Percentiles rank a stretch among this genome's conserved stretches.
Conservation (phyloP, 768 basidiomycete species). For the Mycena epipterygia region DNA sequence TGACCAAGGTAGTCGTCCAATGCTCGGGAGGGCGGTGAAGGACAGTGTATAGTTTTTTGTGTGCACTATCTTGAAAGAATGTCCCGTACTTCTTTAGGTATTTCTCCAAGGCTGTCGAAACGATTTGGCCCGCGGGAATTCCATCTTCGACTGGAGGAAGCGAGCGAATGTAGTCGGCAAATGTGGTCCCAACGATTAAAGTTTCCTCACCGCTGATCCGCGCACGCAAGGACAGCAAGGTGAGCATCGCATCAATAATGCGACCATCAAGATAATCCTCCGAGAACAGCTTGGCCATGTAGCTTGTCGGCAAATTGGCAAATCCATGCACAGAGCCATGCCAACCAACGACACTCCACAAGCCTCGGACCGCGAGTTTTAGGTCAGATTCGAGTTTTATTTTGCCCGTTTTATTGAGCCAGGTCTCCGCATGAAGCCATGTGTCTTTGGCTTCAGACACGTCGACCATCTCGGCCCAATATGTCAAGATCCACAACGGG, state of each 20-base stretch:
- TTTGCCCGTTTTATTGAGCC: background rate
- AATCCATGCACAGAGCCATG: background rate
- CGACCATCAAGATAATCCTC: background rate
- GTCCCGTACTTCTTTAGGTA: constrained; percentile 14
- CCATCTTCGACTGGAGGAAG: background rate
- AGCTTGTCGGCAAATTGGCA: background rate
- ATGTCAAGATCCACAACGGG: too few relatives aligned
- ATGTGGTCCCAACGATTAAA: background rate
- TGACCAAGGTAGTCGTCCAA: constrained; percentile 18
- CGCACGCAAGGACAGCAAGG: background rate
- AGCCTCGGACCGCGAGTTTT: background rate
- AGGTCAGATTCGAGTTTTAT: background rate
- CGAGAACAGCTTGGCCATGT: background rate
- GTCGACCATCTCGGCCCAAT: constrained; percentile 13
- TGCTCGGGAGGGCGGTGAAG: constrained; percentile 12
- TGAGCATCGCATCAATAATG: background rate
- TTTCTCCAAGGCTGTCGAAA: too few relatives aligned
- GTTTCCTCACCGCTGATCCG: background rate
- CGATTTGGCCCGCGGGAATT: background rate
- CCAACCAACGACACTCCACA: constrained; percentile 5
- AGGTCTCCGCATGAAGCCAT: constrained; percentile 9
- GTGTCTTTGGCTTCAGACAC: background rate
- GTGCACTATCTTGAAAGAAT: background rate
- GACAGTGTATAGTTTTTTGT: background rate
- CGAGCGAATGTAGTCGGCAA: background rate